phyloP scores from a whole-genome alignment of 345 rosid genomes.

The Trapa bicornis region DNA sequence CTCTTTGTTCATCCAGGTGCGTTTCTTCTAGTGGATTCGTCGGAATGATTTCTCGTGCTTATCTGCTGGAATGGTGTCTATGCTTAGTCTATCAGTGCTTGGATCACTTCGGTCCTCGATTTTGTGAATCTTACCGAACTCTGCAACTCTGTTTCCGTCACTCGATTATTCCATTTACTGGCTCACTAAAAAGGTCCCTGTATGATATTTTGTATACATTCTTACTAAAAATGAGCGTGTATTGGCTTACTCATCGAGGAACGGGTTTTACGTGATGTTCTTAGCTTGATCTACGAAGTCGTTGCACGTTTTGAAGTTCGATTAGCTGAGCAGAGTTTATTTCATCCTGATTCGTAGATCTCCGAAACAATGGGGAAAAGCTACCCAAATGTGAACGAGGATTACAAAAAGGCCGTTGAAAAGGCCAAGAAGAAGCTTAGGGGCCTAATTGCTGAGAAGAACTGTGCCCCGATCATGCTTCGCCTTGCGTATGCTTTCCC shows the following conservation, averaged over 20 bases:
- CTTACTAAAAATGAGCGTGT: too few species aligned
- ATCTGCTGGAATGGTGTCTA: not conserved
- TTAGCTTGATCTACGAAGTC: too few species aligned
- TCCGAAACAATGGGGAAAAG: conserved; percentile 40
- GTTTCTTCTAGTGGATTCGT: not conserved
- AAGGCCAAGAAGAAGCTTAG: conserved; percentile 76
- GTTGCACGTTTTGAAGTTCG: too few species aligned
- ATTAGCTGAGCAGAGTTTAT: not conserved
- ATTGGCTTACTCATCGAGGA: too few species aligned
- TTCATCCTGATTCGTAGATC: not conserved
- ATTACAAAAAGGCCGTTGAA: conserved; percentile 58
- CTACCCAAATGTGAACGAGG: conserved; percentile 73
- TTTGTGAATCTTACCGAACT: not conserved
- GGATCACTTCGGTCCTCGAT: not conserved
- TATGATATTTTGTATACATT: not conserved
- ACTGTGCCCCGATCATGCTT: conserved; percentile 88
- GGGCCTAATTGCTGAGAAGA: conserved; percentile 79
- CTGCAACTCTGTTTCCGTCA: not conserved
- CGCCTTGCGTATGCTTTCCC: conserved; percentile 56
- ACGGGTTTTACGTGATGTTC: too few species aligned
- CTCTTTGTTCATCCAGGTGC: not conserved
- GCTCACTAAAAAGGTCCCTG: not conserved
- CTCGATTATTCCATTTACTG: not conserved
- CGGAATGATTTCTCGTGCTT: not conserved
- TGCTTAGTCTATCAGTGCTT: not conserved